A percentile compares a stretch with the other conserved stretches of the same genome.
phyloP scores from a whole-genome alignment of 1,139 yeast genomes.

The Nakaseomyces bracarensis region DNA sequence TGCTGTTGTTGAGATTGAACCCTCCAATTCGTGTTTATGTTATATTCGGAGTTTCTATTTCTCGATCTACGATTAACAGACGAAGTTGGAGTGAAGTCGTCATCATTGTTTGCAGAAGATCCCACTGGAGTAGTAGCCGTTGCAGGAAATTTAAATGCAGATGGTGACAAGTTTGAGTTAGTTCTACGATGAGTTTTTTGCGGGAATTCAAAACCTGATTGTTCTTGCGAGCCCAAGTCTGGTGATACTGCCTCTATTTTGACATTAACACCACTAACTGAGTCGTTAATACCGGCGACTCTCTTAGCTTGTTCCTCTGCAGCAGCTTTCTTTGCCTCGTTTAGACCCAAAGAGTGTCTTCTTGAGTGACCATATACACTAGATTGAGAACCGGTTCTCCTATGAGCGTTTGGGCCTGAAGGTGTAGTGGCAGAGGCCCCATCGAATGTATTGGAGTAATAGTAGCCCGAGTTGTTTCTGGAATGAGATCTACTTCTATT shows the following conservation, averaged over 20 bases:
- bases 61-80: slow-evolving; percentile 34
- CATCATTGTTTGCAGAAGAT: slow-evolving; percentile 22
- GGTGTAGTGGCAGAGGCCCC: slow-evolving; percentile 19
- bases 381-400: slow-evolving; percentile 33
- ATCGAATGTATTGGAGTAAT: slow-evolving; percentile 26
- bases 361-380: slow-evolving; percentile 61
- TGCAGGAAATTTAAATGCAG: slow-evolving; percentile 21
- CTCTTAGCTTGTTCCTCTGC: slow-evolving; percentile 74
- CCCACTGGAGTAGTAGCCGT: slow-evolving; percentile 9
- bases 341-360: slow-evolving; percentile 85
- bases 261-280: slow-evolving; percentile 11
- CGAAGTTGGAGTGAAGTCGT: slow-evolving; percentile 29
- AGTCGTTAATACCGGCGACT: slow-evolving; percentile 23
- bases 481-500: slow-evolving; percentile 31
- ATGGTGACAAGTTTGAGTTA: slow-evolving; percentile 23
- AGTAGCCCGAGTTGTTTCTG: slow-evolving; percentile 29
- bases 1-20: slow-evolving; percentile 27
- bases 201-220: slow-evolving; percentile 46
- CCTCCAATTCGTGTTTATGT: slow-evolving; percentile 58
- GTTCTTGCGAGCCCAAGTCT: slow-evolving; percentile 11
- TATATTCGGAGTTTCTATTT: slow-evolving; percentile 27
- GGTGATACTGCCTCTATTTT: slow-evolving; percentile 15
- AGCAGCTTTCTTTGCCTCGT: slow-evolving; percentile 96
- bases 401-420: slow-evolving; percentile 25
- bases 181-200: slow-evolving; percentile 25